These are phyloP conservation scores for Brassica incana DNA, from an alignment of 345 rosid species.

Conservation along the genomic window DNA sequence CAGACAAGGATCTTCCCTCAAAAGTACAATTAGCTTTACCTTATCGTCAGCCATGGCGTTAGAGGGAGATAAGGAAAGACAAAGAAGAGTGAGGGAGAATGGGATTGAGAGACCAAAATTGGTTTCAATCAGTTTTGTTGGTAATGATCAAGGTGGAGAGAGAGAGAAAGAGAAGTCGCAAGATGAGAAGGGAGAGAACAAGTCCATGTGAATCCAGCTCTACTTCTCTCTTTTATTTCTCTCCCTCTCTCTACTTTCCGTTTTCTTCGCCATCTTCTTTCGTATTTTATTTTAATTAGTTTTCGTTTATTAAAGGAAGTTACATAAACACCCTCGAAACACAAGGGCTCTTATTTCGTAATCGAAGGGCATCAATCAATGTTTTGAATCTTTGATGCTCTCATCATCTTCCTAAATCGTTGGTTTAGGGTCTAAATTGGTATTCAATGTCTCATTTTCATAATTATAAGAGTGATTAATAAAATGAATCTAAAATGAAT, in stretches of 20 bases:
- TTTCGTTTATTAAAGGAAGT: background rate
- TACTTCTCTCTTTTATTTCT: constrained; percentile 4
- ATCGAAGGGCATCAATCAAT: background rate
- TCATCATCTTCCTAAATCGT: constrained; percentile 11
- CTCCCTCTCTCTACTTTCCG: constrained; percentile 38
- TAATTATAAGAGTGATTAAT: background rate
- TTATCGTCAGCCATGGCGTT: constrained; percentile 72
- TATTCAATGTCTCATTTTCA: constrained; percentile 18
- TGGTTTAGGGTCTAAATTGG: constrained; percentile 9
- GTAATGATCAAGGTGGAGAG: constrained; percentile 44
- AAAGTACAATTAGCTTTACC: constrained; percentile 43
- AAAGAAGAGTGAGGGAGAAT: background rate
- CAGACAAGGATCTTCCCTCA: background rate
- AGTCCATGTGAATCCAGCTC: constrained; percentile 61
- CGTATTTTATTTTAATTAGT: background rate
- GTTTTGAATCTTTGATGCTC: background rate
- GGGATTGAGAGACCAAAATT: constrained; percentile 25
- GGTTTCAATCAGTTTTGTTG: constrained; percentile 39
- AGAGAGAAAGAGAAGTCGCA: constrained; percentile 38
- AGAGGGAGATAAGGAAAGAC: constrained; percentile 15
- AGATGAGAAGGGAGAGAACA: constrained; percentile 44
- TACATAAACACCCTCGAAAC: constrained; percentile 18
- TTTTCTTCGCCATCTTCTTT: constrained; percentile 39
- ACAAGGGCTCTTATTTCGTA: constrained; percentile 12
- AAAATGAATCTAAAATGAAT: background rate